Evolutionary conservation across 345 rosid genomes (phyloP).

Genomic region (Salix caprea): DNA sequence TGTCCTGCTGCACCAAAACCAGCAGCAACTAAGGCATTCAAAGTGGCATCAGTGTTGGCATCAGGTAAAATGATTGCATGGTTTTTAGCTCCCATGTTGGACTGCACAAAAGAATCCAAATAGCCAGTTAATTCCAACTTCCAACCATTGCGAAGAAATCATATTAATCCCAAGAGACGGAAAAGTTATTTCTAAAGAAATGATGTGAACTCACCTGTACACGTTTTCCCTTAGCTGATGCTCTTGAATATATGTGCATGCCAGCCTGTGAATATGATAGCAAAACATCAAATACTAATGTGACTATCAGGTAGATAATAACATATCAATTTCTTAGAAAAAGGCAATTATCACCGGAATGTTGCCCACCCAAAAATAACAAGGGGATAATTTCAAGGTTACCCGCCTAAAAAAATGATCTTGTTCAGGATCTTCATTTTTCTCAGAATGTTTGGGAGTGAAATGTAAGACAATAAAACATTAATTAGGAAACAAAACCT

Average conservation of each 20-base stretch:
- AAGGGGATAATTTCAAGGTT: background rate
- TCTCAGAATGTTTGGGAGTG: background rate
- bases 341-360: background rate
- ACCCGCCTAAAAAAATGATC: background rate
- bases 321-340: background rate
- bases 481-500: background rate
- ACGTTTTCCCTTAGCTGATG: conserved; percentile 91
- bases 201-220: conserved; percentile 58
- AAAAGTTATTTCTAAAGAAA: background rate
- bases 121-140: conserved; percentile 15
- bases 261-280: conserved; percentile 60
- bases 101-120: conserved; percentile 39
- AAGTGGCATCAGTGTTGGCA: conserved; percentile 69
- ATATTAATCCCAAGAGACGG: background rate
- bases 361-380: background rate
- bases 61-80: conserved; percentile 87
- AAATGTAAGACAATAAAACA: conserved; percentile 1
- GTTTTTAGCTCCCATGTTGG: conserved; percentile 98
- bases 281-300: conserved; percentile 15
- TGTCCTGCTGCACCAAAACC: conserved; percentile 99
- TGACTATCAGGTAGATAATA: background rate
- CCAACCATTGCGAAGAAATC: background rate
- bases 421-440: background rate
- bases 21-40: conserved; percentile 87
- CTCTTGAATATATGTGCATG: conserved; percentile 90